Conservation (phyloP, 345 rosid species). For the Toxicodendron radicans region DNA sequence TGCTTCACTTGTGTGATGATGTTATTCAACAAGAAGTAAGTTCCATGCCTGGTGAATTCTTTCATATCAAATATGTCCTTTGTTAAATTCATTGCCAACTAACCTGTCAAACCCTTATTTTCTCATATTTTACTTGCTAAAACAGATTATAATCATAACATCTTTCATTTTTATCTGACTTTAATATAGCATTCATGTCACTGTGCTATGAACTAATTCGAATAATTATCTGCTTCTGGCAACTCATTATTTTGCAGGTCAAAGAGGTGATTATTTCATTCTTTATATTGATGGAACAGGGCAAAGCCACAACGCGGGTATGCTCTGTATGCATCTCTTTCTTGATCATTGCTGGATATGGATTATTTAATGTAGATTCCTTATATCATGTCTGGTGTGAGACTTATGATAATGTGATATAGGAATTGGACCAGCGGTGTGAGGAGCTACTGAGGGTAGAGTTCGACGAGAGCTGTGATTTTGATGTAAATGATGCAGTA, state of each 20-base stretch:
- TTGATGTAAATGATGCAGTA: slow-evolving; percentile 78
- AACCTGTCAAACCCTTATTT: too few species aligned
- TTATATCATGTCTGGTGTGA: neutral
- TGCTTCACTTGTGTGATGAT: slow-evolving; percentile 82
- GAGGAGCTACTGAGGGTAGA: slow-evolving; percentile 57
- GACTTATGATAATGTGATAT: slow-evolving; percentile 23
- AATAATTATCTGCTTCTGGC: too few species aligned
- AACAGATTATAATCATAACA: too few species aligned
- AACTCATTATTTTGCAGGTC: slow-evolving; percentile 43
- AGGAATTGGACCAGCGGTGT: slow-evolving; percentile 61
- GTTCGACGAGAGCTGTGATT: slow-evolving; percentile 61
- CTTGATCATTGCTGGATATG: neutral
- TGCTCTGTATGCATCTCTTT: neutral
- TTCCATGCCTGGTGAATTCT: neutral
- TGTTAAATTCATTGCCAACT: too few species aligned
- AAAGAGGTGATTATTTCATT: slow-evolving; percentile 74
- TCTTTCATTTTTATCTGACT: too few species aligned
- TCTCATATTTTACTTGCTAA: too few species aligned
- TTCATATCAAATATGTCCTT: neutral
- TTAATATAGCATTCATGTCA: too few species aligned
- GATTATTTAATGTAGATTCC: too few species aligned
- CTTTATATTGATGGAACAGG: slow-evolving; percentile 67
- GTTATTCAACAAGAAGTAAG: slow-evolving; percentile 66
- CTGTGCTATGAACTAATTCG: too few species aligned
- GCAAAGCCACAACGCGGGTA: slow-evolving; percentile 48